These are phyloP conservation scores for Trichoderma hamatum DNA, from an alignment of 2,329 filamentous ascomycete species.

Conservation along the genomic window DNA sequence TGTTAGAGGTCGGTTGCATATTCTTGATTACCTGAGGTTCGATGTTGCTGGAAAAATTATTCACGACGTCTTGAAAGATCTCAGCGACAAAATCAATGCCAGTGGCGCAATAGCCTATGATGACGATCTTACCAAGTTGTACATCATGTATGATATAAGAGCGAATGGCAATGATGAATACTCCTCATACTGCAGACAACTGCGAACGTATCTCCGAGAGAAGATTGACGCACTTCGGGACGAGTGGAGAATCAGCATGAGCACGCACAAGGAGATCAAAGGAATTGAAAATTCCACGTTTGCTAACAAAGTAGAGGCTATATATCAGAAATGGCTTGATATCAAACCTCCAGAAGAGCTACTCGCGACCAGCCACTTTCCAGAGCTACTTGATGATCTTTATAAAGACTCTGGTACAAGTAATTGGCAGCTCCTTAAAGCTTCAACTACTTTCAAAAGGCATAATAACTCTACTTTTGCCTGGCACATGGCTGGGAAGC, in stretches of 20 bases:
- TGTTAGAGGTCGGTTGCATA: constrained; percentile 45
- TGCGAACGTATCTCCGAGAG: constrained; percentile 41
- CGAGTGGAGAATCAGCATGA: constrained; percentile 41
- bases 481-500: constrained; percentile 53
- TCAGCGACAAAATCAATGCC: constrained; percentile 36
- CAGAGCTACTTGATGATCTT: constrained; percentile 36
- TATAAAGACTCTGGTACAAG: constrained; percentile 36
- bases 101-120: constrained; percentile 16
- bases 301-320: constrained; percentile 37
- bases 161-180: constrained; percentile 12
- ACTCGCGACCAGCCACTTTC: constrained; percentile 28
- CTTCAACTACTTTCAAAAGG: constrained; percentile 51
- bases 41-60: constrained; percentile 50
- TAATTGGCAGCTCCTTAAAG: constrained; percentile 55
- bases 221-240: constrained; percentile 38
- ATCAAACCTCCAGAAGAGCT: constrained; percentile 43
- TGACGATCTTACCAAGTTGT: constrained; percentile 31
- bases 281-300: constrained; percentile 29
- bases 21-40: constrained; percentile 67
- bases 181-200: constrained; percentile 36
- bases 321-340: constrained; percentile 47
- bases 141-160: constrained; percentile 41
- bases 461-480: constrained; percentile 43
- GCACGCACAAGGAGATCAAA: not conserved
- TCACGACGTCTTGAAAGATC: constrained; percentile 39